Conservation (phyloP, 805 yeast genomes). For the Cyberlindnera misumaiensis region DNA sequence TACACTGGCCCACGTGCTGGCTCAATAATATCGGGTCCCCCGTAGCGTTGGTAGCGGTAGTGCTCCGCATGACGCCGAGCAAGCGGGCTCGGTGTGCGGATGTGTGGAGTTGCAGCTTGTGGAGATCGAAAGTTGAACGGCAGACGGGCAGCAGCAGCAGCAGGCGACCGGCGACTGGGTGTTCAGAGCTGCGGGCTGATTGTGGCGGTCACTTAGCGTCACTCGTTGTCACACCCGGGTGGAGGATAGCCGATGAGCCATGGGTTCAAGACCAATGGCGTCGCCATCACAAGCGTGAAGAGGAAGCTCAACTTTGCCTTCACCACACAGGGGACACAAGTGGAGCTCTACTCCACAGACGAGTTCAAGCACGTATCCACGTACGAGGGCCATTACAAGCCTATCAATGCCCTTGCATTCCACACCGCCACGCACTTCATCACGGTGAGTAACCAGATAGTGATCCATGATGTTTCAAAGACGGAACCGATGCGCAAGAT, state of each 20-base stretch:
- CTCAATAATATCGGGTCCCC: no score
- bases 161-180: no score
- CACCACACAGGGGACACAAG: slow-evolving; percentile 5
- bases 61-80: no score
- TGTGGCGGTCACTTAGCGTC: no score
- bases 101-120: no score
- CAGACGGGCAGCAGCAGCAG: no score
- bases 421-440: slow-evolving; percentile 6
- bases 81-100: no score
- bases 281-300: neutral
- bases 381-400: slow-evolving; percentile 8
- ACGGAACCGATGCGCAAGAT: slow-evolving; percentile 7
- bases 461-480: slow-evolving; percentile 10
- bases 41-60: no score
- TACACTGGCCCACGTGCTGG: no score
- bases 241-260: neutral
- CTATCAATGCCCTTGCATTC: slow-evolving; percentile 8
- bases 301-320: slow-evolving; percentile 3
- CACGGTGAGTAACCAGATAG: slow-evolving; percentile 12
- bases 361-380: slow-evolving; percentile 1
- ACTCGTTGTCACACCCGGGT: no score
- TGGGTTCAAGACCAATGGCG: neutral
- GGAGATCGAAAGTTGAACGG: no score
- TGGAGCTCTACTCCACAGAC: slow-evolving; percentile 5
- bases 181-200: no score